These are phyloP conservation scores for Solanum virginianum DNA, from an alignment of 257 asterid species.

Conservation along the genomic window DNA sequence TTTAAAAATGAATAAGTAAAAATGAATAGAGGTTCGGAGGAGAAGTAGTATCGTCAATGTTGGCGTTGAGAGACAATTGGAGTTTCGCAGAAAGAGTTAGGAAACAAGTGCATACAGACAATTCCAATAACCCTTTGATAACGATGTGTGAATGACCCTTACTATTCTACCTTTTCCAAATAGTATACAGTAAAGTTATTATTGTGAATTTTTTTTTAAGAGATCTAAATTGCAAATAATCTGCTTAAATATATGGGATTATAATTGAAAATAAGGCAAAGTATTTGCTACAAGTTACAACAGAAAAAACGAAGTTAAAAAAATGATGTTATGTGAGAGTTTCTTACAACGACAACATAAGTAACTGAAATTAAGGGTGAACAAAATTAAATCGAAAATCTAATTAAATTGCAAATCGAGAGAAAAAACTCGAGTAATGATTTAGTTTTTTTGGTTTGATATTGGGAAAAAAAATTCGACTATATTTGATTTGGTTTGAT, in stretches of 20 bases:
- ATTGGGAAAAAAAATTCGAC: too few species aligned
- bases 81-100: background rate
- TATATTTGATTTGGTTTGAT: too few species aligned
- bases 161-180: background rate
- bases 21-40: too few species aligned
- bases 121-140: conserved; percentile 11
- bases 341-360: background rate
- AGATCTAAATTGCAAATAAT: background rate
- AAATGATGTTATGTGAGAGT: background rate
- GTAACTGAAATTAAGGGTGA: background rate
- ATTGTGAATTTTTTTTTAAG: background rate
- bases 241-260: background rate
- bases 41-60: background rate
- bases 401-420: too few species aligned
- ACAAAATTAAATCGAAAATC: too few species aligned
- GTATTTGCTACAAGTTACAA: background rate
- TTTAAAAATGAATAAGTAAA: too few species aligned
- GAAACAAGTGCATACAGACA: conserved; percentile 8
- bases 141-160: conserved; percentile 21
- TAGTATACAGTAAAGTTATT: background rate
- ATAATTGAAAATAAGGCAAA: background rate
- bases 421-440: too few species aligned
- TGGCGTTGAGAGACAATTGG: background rate
- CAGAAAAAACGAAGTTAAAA: background rate
- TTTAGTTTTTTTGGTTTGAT: too few species aligned